Conservation (phyloP, 1,284 basidiomycete genomes). For the Cystobasidium slooffiae region DNA sequence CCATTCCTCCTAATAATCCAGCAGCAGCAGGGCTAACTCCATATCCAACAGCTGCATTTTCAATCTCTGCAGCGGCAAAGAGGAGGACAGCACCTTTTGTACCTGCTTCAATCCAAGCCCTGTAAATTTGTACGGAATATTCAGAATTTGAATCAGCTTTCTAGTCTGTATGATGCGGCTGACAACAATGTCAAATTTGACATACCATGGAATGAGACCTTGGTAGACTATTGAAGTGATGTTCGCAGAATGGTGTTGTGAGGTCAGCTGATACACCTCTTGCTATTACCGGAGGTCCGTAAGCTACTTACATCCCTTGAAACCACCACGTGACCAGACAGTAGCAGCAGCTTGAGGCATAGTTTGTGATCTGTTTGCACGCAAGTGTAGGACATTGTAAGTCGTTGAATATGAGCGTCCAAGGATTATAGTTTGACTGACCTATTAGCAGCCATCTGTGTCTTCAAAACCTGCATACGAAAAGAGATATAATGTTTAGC, state of each 20-base stretch:
- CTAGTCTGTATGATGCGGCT: too few relatives aligned
- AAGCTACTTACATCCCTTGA: slow-evolving; percentile 68
- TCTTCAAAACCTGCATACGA: slow-evolving; percentile 73
- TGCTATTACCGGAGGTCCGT: too few relatives aligned
- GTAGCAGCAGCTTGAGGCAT: slow-evolving; percentile 85
- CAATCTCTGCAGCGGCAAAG: slow-evolving; percentile 94
- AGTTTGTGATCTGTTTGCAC: slow-evolving; percentile 83
- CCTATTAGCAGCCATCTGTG: slow-evolving; percentile 95
- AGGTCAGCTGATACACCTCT: neutral
- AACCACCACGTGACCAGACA: slow-evolving; percentile 90
- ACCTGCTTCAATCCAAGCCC: slow-evolving; percentile 99
- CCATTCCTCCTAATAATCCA: slow-evolving; percentile 94
- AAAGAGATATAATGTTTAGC: neutral
- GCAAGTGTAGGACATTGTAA: slow-evolving; percentile 85
- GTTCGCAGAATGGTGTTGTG: neutral
- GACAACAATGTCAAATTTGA: neutral
- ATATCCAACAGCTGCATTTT: slow-evolving; percentile 66
- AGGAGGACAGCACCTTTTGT: slow-evolving; percentile 97
- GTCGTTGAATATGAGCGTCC: too few relatives aligned
- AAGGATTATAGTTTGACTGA: slow-evolving; percentile 65
- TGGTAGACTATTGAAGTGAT: slow-evolving; percentile 70
- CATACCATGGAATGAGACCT: slow-evolving; percentile 93
- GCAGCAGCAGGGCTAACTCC: slow-evolving; percentile 80
- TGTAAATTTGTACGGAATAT: slow-evolving; percentile 10
- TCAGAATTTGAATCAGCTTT: neutral